A percentile compares a stretch with the other conserved stretches of the same genome.
phyloP scores from a whole-genome alignment of 2,329 filamentous ascomycete genomes.

The Neurospora sp. region DNA sequence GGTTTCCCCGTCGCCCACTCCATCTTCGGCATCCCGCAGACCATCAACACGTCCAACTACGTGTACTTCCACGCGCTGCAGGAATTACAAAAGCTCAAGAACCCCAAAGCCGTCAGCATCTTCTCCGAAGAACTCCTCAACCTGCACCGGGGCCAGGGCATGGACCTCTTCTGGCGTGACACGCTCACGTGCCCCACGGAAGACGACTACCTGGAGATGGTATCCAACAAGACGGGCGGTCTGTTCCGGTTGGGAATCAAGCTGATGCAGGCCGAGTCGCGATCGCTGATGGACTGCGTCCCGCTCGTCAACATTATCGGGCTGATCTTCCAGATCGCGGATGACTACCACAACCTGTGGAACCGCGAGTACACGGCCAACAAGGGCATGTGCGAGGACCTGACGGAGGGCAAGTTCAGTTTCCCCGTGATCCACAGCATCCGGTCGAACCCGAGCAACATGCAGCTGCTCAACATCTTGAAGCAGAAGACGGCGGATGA shows the following conservation, averaged over 20 bases:
- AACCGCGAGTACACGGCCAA: slow-evolving; percentile 69
- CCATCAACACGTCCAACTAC: slow-evolving; percentile 86
- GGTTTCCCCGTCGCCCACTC: slow-evolving; percentile 74
- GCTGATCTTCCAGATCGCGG: slow-evolving; percentile 81
- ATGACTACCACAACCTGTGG: slow-evolving; percentile 87
- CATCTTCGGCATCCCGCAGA: slow-evolving; percentile 80
- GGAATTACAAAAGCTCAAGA: slow-evolving; percentile 64
- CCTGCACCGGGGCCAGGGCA: slow-evolving; percentile 77
- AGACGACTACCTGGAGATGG: slow-evolving; percentile 91
- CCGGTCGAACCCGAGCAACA: slow-evolving; percentile 60
- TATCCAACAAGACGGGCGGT: slow-evolving; percentile 81
- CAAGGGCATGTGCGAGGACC: slow-evolving; percentile 90
- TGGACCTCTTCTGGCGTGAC: slow-evolving; percentile 87
- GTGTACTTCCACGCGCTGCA: slow-evolving; percentile 74
- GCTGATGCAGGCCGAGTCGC: slow-evolving; percentile 72
- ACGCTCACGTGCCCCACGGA: slow-evolving; percentile 75
- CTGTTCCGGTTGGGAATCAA: slow-evolving; percentile 78
- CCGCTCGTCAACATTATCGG: slow-evolving; percentile 79
- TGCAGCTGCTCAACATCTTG: slow-evolving; percentile 83
- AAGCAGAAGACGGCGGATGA: slow-evolving; percentile 81
- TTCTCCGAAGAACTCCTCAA: slow-evolving; percentile 79
- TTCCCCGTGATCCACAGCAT: slow-evolving; percentile 95
- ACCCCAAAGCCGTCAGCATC: slow-evolving; percentile 56
- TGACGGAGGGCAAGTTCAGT: slow-evolving; percentile 95
- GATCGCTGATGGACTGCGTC: slow-evolving; percentile 55